A percentile compares a stretch with the other conserved stretches of the same genome.
phyloP scores from a whole-genome alignment of 345 rosid genomes.

The Viola odorata region DNA sequence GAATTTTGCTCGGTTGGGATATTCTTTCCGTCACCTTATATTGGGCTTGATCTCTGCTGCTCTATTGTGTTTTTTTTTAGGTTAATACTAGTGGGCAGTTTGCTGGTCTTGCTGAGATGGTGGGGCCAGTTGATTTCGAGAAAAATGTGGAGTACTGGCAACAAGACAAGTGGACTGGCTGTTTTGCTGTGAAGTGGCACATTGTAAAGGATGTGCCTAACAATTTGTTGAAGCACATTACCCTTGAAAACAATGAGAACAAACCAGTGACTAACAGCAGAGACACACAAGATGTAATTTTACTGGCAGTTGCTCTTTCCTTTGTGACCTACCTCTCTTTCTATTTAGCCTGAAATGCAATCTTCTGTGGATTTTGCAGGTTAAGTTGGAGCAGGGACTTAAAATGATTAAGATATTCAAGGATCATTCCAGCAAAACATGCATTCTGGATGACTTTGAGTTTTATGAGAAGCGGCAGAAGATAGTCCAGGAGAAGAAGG shows the following conservation, averaged over 20 bases:
- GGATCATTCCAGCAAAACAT: conserved; percentile 63
- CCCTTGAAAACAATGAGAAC: conserved; percentile 89
- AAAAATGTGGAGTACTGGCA: conserved; percentile 84
- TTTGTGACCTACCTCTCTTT: not conserved
- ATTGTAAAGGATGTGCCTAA: conserved; percentile 96
- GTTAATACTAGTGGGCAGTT: conserved; percentile 96
- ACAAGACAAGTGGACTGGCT: conserved; percentile 97
- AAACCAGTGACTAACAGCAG: conserved; percentile 96
- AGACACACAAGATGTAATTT: conserved; percentile 84
- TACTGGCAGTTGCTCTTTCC: not conserved
- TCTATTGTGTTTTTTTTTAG: conserved; percentile 23
- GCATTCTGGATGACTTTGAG: conserved; percentile 83
- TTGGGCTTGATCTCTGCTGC: not conserved
- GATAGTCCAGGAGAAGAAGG: conserved; percentile 77
- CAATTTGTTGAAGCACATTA: conserved; percentile 75
- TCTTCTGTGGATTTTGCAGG: conserved; percentile 29
- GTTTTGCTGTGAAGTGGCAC: conserved; percentile 91
- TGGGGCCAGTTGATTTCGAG: conserved; percentile 76
- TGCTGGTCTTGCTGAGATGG: conserved; percentile 92
- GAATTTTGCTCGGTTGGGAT: not conserved
- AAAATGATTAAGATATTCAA: conserved; percentile 79
- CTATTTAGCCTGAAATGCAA: not conserved
- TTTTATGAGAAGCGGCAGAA: conserved; percentile 76
- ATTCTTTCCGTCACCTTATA: not conserved
- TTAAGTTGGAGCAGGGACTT: conserved; percentile 66